phyloP scores from a whole-genome alignment of 495 filamentous ascomycete genomes.

The Aspergillus leporis region DNA sequence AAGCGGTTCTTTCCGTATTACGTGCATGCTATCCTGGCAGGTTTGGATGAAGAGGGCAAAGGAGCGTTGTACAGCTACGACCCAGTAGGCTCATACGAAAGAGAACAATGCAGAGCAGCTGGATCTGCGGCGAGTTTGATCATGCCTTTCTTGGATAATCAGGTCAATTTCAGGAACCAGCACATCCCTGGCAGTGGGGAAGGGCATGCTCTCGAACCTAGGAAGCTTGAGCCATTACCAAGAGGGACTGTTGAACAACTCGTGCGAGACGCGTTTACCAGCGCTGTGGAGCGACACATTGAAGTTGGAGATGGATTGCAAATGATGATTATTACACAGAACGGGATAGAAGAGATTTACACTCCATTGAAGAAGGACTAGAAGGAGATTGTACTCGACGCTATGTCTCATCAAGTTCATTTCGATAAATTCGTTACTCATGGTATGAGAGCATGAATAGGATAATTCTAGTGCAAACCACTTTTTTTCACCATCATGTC shows the following conservation, averaged over 20 bases:
- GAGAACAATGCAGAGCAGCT: slow-evolving; percentile 92
- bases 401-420: slow-evolving; percentile 19
- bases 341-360: slow-evolving; percentile 85
- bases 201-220: slow-evolving; percentile 71
- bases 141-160: slow-evolving; percentile 98
- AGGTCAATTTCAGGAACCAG: slow-evolving; percentile 99
- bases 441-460: slow-evolving; percentile 14
- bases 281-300: slow-evolving; percentile 96
- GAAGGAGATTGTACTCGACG: slow-evolving; percentile 18
- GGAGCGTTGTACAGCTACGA: slow-evolving; percentile 97
- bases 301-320: slow-evolving; percentile 97
- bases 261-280: slow-evolving; percentile 96
- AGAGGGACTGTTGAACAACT: slow-evolving; percentile 75
- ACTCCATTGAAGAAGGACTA: slow-evolving; percentile 90
- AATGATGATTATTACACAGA: slow-evolving; percentile 86
- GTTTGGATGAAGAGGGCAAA: slow-evolving; percentile 91
- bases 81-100: slow-evolving; percentile 92
- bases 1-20: slow-evolving; percentile 99
- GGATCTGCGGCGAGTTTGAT: slow-evolving; percentile 96
- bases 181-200: slow-evolving; percentile 85
- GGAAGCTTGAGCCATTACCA: slow-evolving; percentile 65
- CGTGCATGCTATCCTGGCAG: slow-evolving; percentile 87
- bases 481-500: slow-evolving; percentile 25
- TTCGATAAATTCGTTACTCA: slow-evolving; percentile 7
- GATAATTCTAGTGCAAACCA: slow-evolving; percentile 8